Conservation (phyloP, 2,329 filamentous ascomycete genomes). For the Diplodia sapinea region DNA sequence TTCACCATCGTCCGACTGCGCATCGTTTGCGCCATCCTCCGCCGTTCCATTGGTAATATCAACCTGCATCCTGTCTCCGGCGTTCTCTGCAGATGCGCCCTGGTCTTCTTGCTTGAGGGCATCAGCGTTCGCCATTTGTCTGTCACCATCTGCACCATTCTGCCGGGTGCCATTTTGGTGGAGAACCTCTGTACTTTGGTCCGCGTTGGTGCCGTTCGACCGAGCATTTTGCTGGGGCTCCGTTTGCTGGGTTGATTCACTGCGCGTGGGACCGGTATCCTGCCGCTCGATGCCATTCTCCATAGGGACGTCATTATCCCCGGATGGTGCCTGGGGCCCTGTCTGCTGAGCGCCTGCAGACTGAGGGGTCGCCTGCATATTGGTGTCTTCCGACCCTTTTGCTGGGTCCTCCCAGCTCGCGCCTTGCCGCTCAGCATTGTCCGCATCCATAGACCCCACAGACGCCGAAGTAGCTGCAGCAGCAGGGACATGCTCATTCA, state of each 20-base stretch:
- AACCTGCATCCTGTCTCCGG: constrained; percentile 27
- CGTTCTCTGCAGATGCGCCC: constrained; percentile 2
- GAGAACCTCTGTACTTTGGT: not conserved
- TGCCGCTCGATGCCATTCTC: constrained; percentile 7
- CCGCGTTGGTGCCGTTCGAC: not conserved
- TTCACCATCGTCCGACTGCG: constrained; percentile 12
- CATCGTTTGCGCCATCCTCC: constrained; percentile 2
- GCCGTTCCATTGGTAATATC: constrained; percentile 15
- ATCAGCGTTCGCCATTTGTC: constrained; percentile 17
- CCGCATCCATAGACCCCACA: constrained; percentile 14
- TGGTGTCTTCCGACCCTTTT: constrained; percentile 7
- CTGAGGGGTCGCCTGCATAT: constrained; percentile 6
- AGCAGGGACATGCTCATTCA: constrained; percentile 36
- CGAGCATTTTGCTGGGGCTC: constrained; percentile 3
- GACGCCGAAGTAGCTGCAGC: constrained; percentile 13
- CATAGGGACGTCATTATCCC: constrained; percentile 21
- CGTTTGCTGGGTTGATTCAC: not conserved
- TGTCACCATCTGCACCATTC: not conserved
- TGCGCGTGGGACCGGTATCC: not conserved
- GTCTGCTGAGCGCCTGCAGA: not conserved
- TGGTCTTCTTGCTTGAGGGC: constrained; percentile 4
- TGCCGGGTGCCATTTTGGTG: not conserved
- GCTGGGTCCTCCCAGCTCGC: constrained; percentile 23
- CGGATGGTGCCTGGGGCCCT: not conserved
- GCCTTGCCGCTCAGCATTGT: constrained; percentile 10